Percentiles rank a stretch among this genome's conserved stretches.
These are phyloP conservation scores for Penicillium rolfsii DNA, from an alignment of 2,329 filamentous ascomycete genomes.

Conservation along the genomic window DNA sequence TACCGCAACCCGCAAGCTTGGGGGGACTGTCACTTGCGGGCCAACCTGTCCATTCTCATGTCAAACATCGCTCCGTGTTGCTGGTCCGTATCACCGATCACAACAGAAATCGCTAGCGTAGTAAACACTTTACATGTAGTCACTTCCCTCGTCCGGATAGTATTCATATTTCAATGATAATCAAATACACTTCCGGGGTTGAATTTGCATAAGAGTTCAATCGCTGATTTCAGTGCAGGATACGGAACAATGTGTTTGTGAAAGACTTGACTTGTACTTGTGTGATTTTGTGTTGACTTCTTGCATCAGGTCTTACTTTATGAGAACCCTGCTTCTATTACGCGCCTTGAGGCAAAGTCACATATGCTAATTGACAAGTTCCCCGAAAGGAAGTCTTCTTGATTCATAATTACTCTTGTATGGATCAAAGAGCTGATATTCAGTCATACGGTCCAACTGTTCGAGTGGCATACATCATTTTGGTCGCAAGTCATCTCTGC, in stretches of 20 bases:
- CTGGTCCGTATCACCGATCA: slow-evolving; percentile 6
- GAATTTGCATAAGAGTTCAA: slow-evolving; percentile 26
- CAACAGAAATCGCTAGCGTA: background rate
- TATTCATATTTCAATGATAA: background rate
- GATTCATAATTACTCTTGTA: background rate
- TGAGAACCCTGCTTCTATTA: slow-evolving; percentile 59
- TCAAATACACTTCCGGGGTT: too few relatives aligned
- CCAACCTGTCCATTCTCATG: background rate
- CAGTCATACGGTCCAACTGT: slow-evolving; percentile 63
- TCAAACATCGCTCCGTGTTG: background rate
- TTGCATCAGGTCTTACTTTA: slow-evolving; percentile 68
- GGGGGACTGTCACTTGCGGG: background rate
- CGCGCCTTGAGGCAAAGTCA: slow-evolving; percentile 1
- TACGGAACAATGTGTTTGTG: slow-evolving; percentile 69
- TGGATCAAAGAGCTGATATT: background rate
- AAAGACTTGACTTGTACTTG: background rate
- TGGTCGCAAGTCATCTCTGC: slow-evolving; percentile 39
- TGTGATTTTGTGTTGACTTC: background rate
- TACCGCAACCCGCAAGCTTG: background rate
- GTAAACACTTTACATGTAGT: background rate
- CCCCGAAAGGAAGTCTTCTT: background rate
- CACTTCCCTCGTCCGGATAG: background rate
- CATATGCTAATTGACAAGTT: slow-evolving; percentile 4
- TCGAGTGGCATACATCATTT: slow-evolving; percentile 76
- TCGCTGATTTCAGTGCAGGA: slow-evolving; percentile 64